These are phyloP conservation scores for Alternaria solani DNA, from an alignment of 2,329 filamentous ascomycete genomes.

Conservation along the genomic window DNA sequence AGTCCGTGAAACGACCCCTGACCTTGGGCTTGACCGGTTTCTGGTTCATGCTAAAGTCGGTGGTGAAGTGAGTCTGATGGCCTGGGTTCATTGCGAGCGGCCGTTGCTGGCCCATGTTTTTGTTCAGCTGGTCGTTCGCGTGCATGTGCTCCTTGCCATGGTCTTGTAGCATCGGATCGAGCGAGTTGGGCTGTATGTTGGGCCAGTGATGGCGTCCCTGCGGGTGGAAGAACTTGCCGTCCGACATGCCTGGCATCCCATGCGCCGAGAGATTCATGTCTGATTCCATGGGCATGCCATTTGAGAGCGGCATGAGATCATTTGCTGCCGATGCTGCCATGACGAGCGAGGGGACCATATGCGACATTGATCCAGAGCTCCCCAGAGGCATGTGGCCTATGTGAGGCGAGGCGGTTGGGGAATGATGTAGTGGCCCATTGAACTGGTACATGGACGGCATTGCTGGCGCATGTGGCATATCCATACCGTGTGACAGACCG, in stretches of 20 bases:
- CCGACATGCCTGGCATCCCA: slow-evolving; percentile 39
- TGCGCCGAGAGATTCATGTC: slow-evolving; percentile 42
- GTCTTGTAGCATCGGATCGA: slow-evolving; percentile 49
- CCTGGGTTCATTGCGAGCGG: slow-evolving; percentile 51
- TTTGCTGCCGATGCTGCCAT: slow-evolving; percentile 53
- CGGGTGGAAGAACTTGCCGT: slow-evolving; percentile 45
- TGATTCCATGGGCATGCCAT: slow-evolving; percentile 46
- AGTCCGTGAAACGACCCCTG: slow-evolving; percentile 64
- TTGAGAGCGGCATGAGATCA: slow-evolving; percentile 49
- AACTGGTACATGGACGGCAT: slow-evolving; percentile 51
- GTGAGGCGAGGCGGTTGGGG: slow-evolving; percentile 47
- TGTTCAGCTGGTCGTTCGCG: slow-evolving; percentile 32
- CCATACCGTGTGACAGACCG: slow-evolving; percentile 40
- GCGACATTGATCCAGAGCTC: slow-evolving; percentile 40
- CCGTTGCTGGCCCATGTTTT: slow-evolving; percentile 39
- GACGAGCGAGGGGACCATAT: slow-evolving; percentile 50
- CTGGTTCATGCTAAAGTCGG: slow-evolving; percentile 51
- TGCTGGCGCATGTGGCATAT: slow-evolving; percentile 45
- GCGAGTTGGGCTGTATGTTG: slow-evolving; percentile 36
- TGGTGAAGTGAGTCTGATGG: slow-evolving; percentile 49
- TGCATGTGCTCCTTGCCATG: slow-evolving; percentile 38
- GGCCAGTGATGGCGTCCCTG: slow-evolving; percentile 45
- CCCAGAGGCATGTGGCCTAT: slow-evolving; percentile 43
- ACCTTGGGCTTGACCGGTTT: slow-evolving; percentile 57
- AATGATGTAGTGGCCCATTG: slow-evolving; percentile 47